These are phyloP conservation scores for Pythium oligandrum DNA, from an alignment of 352 stramenopile species.

Conservation along the genomic window DNA sequence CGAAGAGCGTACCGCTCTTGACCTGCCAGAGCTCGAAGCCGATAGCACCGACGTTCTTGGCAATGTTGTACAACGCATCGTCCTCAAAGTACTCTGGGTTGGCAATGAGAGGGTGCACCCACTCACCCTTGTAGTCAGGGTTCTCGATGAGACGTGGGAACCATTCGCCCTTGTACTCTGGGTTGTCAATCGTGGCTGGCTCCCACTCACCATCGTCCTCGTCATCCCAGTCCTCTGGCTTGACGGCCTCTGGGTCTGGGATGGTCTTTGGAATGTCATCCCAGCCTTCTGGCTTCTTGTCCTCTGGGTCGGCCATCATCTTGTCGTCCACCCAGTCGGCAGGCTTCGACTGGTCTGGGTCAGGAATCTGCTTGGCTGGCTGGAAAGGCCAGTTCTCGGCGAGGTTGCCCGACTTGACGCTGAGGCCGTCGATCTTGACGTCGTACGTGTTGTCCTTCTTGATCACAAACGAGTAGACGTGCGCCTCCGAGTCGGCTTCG, in stretches of 20 bases:
- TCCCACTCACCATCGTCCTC: slow-evolving; percentile 99
- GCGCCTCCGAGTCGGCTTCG: slow-evolving; percentile 84
- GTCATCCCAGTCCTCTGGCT: slow-evolving; percentile 98
- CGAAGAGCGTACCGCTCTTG: slow-evolving; percentile 97
- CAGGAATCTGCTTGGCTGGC: slow-evolving; percentile 94
- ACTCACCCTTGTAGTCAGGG: slow-evolving; percentile 98
- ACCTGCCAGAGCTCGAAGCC: slow-evolving; percentile 99
- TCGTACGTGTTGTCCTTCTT: slow-evolving; percentile 97
- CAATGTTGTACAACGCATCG: slow-evolving; percentile 92
- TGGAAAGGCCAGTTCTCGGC: slow-evolving; percentile 97
- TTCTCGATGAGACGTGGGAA: slow-evolving; percentile 98
- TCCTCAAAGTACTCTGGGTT: slow-evolving; percentile 98
- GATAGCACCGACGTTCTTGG: slow-evolving; percentile 94
- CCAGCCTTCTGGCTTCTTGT: slow-evolving; percentile 95
- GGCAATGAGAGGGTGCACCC: slow-evolving; percentile 94
- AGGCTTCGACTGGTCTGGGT: slow-evolving; percentile 96
- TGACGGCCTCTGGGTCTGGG: slow-evolving; percentile 94
- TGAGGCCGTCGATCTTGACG: slow-evolving; percentile 96
- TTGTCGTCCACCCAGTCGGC: slow-evolving; percentile 96
- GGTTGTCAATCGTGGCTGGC: slow-evolving; percentile 92
- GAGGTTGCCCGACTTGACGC: slow-evolving; percentile 88
- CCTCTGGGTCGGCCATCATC: slow-evolving; percentile 92
- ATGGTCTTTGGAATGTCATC: slow-evolving; percentile 96
- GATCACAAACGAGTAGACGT: slow-evolving; percentile 98
- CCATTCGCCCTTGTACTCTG: slow-evolving; percentile 99